Evolutionary conservation across 768 basidiomycete species (phyloP), one percentile per base, ranked within the genome.

Genomic region (Lactifluus hygrophoroides): DNA sequence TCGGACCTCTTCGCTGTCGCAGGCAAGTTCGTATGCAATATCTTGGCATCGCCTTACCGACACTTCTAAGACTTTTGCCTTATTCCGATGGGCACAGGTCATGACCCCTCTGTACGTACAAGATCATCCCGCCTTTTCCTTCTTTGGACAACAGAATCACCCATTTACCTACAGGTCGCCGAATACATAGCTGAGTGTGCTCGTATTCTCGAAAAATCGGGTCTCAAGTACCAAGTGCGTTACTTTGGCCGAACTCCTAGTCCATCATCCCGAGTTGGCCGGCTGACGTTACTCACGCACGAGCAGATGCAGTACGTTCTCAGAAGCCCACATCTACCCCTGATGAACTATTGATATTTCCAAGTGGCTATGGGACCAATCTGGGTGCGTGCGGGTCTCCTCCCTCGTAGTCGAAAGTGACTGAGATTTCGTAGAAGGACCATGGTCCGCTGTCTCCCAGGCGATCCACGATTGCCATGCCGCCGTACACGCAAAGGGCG

Each of bases 381-480:
- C 66, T 95, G 40, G 91, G 89, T 80, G 64, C 44, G 73, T 67
- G 53, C 6, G 30, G 35, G n/a, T 25, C 32, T 46, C 6, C 9
- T 37, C n/a, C 5, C 9, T 57, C 34, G 40, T 37, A 16, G 16
- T 19, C 23, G 13, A n/a, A 8, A 23, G 17, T 38, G 23, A 21
- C 48, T 17, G 43, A 54, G 21, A 38, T 27, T 11, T 48, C 47
- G 25, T 50, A 72, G 89, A 94, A 71, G 93, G 94, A 5, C 86
- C 90, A 0, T 97, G 91, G 92, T 76, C 79, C 23, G 75, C 82
- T 51, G 95, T 98, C 40, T 85, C 80, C 57, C 77, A 86, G 64
- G 91, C 86, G 2, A 96, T 98, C 61, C 89, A 92, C 63, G 89
- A 88, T 60, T 96, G 93, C 68, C 95, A 98, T 68, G 79, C 79